Evolutionary conservation across 768 basidiomycete species (phyloP).

Genomic region (Mycena vulgaris): DNA sequence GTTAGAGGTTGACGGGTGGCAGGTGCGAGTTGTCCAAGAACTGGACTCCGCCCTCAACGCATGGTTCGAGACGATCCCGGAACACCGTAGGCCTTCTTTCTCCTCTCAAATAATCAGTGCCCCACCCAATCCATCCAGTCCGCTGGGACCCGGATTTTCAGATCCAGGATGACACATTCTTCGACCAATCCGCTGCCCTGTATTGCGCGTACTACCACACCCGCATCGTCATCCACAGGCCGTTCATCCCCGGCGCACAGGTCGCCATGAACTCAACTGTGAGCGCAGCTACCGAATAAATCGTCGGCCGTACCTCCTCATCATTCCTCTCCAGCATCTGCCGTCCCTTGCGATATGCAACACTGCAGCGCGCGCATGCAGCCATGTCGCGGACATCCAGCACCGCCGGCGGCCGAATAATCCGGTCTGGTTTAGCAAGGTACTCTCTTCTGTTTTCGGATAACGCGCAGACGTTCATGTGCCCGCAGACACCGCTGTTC

Average conservation of each 20-base stretch:
- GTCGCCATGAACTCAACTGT: neutral
- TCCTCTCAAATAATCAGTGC: too few species aligned
- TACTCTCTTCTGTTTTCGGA: neutral
- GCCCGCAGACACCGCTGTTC: constrained; percentile 31
- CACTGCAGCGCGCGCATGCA: constrained; percentile 73
- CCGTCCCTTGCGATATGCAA: constrained; percentile 79
- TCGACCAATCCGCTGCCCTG: neutral
- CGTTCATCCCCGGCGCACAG: neutral
- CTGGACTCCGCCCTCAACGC: constrained; percentile 74
- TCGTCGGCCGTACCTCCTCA: too few species aligned
- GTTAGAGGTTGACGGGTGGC: constrained; percentile 53
- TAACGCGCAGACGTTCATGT: neutral
- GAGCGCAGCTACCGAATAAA: neutral
- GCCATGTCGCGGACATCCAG: constrained; percentile 69
- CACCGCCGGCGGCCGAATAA: constrained; percentile 44
- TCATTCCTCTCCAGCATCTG: constrained; percentile 45
- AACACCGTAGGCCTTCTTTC: constrained; percentile 9
- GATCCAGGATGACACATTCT: neutral
- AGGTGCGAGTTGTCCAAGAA: constrained; percentile 78
- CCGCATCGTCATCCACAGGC: too few species aligned
- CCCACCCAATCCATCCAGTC: too few species aligned
- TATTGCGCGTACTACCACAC: too few species aligned
- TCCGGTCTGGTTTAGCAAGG: constrained; percentile 35
- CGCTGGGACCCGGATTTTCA: neutral
- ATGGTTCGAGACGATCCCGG: constrained; percentile 33